Evolutionary conservation across 2,329 filamentous ascomycete species (phyloP), one percentile per base, ranked within the genome.

Genomic region (Fusarium zealandicum): DNA sequence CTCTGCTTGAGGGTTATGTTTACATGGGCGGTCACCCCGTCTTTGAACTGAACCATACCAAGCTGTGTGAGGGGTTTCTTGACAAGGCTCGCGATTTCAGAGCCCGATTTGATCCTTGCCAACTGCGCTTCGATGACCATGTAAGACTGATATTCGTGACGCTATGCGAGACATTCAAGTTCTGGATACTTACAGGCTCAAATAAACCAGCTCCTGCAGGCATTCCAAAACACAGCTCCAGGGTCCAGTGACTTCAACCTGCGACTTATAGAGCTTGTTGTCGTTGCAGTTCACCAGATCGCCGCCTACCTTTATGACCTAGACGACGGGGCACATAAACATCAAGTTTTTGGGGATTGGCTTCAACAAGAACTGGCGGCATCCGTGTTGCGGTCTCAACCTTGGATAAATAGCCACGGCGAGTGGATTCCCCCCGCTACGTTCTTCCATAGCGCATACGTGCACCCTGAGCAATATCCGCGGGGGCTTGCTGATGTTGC

Each of bases 251-350:
- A 2, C 0, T 51, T 22, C 8, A 20, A 36, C 0, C 20, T 59
- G 12, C 58, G 54, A 3, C 41, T 63, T 1, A 9, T 63, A 1
- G 54, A 63, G 4, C 8, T 59, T 0, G 39, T 62, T 4, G 44
- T 42, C 4, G 16, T 59, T 0, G 43, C 47, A 3, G 53, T 51
- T 1, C 59, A 62, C 11, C 47, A 62, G 11, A 62, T 63, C 4
- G 59, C 52, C 4, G 51, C 48, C 3, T 32, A 20, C n/a, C 45
- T 52, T 3, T 63, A 53, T 6, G 37, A 31, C 1, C 47, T 59
- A 0, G 54, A 62, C 5, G 38, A 44, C 2, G 59, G 51, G 0
- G 35, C 25, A 1, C 59, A 63, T 18, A 52, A 62, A 8, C 51
- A 63, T 12, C 11, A 35, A 11, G 1, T 14, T 1, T 53, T 59